These are phyloP conservation scores for Phytophthora tentaculata DNA, from an alignment of 352 stramenopile genomes.

Conservation along the genomic window DNA sequence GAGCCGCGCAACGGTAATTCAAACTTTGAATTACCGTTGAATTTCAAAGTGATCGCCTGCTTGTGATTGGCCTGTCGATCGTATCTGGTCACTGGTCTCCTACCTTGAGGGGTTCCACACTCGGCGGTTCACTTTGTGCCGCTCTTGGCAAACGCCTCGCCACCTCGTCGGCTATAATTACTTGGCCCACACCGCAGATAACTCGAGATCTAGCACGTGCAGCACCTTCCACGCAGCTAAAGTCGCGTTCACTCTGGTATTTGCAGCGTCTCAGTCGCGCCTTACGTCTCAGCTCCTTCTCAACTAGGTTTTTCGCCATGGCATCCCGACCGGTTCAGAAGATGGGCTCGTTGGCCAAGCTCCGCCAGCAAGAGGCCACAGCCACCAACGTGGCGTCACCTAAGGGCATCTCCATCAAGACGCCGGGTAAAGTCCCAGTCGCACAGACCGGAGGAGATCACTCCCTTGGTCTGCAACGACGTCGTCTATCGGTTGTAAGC, in stretches of 20 bases:
- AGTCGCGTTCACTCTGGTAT: slow-evolving; percentile 31
- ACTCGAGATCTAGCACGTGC: slow-evolving; percentile 1
- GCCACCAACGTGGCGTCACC: slow-evolving; percentile 78
- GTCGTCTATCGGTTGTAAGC: slow-evolving; percentile 73
- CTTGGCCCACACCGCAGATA: slow-evolving; percentile 1
- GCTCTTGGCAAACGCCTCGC: not conserved
- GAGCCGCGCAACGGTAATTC: slow-evolving; percentile 13
- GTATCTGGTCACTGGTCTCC: slow-evolving; percentile 20
- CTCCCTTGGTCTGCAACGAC: slow-evolving; percentile 67
- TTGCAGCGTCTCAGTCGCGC: slow-evolving; percentile 24
- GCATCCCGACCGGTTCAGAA: slow-evolving; percentile 51
- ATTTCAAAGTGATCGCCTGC: not conserved
- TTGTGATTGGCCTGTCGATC: slow-evolving; percentile 17
- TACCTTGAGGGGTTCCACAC: slow-evolving; percentile 2
- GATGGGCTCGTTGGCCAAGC: slow-evolving; percentile 57
- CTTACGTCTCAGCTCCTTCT: slow-evolving; percentile 7
- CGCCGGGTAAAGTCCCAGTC: slow-evolving; percentile 46
- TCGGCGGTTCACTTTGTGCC: not conserved
- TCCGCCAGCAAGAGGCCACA: slow-evolving; percentile 65
- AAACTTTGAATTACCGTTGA: no score
- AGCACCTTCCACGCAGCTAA: slow-evolving; percentile 3
- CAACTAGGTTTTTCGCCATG: slow-evolving; percentile 34
- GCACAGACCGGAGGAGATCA: slow-evolving; percentile 50
- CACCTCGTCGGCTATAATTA: slow-evolving; percentile 30
- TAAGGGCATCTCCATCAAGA: slow-evolving; percentile 85